Evolutionary conservation across 805 yeast genomes (phyloP), one percentile per base, ranked within the genome.

Genomic region (Komagataella kurtzmanii): DNA sequence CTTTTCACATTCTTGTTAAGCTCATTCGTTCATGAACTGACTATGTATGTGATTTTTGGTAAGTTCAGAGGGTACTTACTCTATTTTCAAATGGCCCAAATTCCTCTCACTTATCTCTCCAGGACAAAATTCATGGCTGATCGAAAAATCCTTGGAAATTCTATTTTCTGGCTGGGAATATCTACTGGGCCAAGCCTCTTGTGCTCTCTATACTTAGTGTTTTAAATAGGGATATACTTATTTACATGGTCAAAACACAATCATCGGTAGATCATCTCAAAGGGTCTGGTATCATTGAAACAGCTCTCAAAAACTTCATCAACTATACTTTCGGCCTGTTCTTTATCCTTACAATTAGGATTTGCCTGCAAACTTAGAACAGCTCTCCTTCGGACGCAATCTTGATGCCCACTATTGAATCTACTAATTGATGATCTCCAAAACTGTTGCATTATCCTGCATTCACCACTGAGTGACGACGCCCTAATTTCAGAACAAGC

Each of bases 401-500:
- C 81, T 66, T 93, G 98, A 63, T 88, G 96, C 43, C 96, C 97
- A 57, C 79, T 79, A 36, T 81, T 81, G 57, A 88, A 76, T 53
- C 74, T 72, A 1, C 66, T 71, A 51, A 77, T 51, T 1, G 72
- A 68, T 1, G 68, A 67, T 52, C 72, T 64, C 52, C 77, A 71
- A 59, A 89, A 82, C 65, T 93, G 96, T 59, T 85, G 86, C 79
- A 83, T 77, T 59, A 91, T 80, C 24, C 98, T 77, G 67, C 99
- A 93, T 63, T 93, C 99, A 6, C 99, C 99, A 62, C 95, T 85
- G 19, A 93, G 72, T 57, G 88, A 83, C 8, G 95, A 83, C 0
- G 99, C 99, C 54, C 99, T 74, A 50, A 93, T 88, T 65, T 93
- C 99, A 1, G 97, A 83, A 65, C 99, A 93, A 0, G 99, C 99